These are phyloP conservation scores for Cunninghamia lanceolata DNA, from an alignment of 75 land plant genomes.

Conservation along the genomic window DNA sequence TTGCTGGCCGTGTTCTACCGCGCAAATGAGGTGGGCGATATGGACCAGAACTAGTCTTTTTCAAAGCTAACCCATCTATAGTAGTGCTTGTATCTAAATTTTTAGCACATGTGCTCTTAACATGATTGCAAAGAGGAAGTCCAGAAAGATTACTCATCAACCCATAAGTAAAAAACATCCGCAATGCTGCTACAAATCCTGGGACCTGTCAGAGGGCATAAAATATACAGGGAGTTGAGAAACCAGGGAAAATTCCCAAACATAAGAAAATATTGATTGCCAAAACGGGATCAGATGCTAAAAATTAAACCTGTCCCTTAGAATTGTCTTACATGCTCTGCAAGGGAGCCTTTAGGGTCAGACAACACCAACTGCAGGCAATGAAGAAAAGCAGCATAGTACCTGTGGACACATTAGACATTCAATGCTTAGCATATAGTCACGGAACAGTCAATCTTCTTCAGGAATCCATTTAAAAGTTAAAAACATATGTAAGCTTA, in stretches of 20 bases:
- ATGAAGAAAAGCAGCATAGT: constrained; percentile 67
- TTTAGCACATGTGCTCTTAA: neutral
- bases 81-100: neutral
- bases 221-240: neutral
- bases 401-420: constrained; percentile 40
- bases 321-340: constrained; percentile 68
- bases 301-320: neutral
- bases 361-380: constrained; percentile 76
- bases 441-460: neutral
- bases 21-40: constrained; percentile 94
- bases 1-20: constrained; percentile 16
- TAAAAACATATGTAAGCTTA: constrained; percentile 3
- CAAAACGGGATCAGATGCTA: neutral
- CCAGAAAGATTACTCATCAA: constrained; percentile 21
- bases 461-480: neutral
- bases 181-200: constrained; percentile 65
- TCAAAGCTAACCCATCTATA: constrained; percentile 20
- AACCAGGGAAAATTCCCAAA: neutral
- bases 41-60: constrained; percentile 32
- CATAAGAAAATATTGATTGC: neutral
- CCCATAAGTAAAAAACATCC: constrained; percentile 76
- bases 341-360: constrained; percentile 66
- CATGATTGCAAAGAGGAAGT: constrained; percentile 3
- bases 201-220: constrained; percentile 51
- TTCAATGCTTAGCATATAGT: neutral